Evolutionary conservation across 192 early-diverging fungal species (phyloP), one percentile per base, ranked within the genome.

Genomic region (Glomus cerebriforme): DNA sequence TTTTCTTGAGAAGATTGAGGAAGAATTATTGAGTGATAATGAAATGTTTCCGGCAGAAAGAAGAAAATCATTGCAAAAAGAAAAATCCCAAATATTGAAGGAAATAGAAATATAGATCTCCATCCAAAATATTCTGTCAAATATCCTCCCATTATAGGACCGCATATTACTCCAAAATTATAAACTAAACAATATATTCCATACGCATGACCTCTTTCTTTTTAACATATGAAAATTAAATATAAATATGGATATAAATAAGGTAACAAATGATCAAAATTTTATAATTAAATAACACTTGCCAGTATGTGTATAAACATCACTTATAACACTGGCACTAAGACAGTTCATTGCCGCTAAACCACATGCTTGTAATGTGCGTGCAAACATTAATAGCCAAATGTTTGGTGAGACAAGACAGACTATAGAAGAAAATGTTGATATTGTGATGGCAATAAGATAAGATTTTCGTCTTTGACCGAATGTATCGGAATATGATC

Each of bases 371-470:
- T 86, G 85, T 34, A 86, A 77, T 17, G 73, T 73, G 26, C 85
- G 80, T 75, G 80, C 81, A 49, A 79, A 32, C 26, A 82, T 78
- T 69, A 86, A 80, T 35, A 86, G 60, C 85, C 85, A 86, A 63
- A 83, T 68, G 59, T 83, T 86, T 43, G 54, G 45, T 3, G 85
- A 78, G 35, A 82, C 31, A 59, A 82, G 81, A n/a, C 82, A 81
- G 17, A 83, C 31, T 35, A 86, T 26, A 0, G 81, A 82, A 3
- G 81, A 78, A 45, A 83, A 47, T 63, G 82, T 82, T 80, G 82
- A 86, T 45, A 86, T 81, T 59, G 68, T 5, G 59, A 82, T 80
- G 1, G 85, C 83, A 37, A 43, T 29, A 24, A 86, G 65, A 78
- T 86, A 86, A 69, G 83, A 79, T 34, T 82, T 82, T 24, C 81